A percentile compares a stretch with the other conserved stretches of the same genome.
phyloP scores from a whole-genome alignment of 106 monocot species.

The Gastrodia elata region DNA sequence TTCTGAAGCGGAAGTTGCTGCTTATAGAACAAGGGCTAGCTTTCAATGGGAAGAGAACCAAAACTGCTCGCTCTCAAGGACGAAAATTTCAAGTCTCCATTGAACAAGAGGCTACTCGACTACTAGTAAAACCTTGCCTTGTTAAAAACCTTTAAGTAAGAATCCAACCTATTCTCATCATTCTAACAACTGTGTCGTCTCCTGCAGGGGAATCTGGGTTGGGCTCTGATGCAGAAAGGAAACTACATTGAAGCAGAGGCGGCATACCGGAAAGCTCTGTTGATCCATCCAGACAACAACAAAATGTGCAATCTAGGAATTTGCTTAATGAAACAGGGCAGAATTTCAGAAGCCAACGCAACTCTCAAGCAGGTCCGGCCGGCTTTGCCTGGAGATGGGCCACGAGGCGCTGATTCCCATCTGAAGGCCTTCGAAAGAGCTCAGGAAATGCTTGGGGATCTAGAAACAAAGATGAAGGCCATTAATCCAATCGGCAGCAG shows the following conservation, averaged over 20 bases:
- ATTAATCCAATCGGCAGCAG: conserved; percentile 3
- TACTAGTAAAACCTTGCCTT: conserved; percentile 32
- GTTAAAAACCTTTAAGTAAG: too few relatives aligned
- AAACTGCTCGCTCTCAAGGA: conserved; percentile 84
- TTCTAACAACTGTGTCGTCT: too few relatives aligned
- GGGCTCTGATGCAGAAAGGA: conserved; percentile 88
- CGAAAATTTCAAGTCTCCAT: conserved; percentile 83
- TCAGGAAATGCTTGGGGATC: conserved; percentile 77
- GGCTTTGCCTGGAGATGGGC: conserved; percentile 35
- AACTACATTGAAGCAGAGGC: conserved; percentile 64
- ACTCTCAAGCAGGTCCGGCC: conserved; percentile 61
- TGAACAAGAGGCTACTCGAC: conserved; percentile 80
- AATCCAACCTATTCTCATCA: background rate
- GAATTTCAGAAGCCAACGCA: conserved; percentile 57
- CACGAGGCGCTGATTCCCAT: conserved; percentile 66
- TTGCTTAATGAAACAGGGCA: conserved; percentile 80
- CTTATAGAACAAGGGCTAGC: conserved; percentile 66
- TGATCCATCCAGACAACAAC: conserved; percentile 70
- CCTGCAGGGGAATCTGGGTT: conserved; percentile 71
- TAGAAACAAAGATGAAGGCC: conserved; percentile 33
- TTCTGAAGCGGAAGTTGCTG: conserved; percentile 55
- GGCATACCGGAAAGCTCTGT: conserved; percentile 56
- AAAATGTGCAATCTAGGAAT: conserved; percentile 94
- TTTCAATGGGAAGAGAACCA: conserved; percentile 84
- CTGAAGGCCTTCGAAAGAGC: conserved; percentile 78